Evolutionary conservation across 345 rosid genomes (phyloP).

Genomic region (Salix arbutifolia): DNA sequence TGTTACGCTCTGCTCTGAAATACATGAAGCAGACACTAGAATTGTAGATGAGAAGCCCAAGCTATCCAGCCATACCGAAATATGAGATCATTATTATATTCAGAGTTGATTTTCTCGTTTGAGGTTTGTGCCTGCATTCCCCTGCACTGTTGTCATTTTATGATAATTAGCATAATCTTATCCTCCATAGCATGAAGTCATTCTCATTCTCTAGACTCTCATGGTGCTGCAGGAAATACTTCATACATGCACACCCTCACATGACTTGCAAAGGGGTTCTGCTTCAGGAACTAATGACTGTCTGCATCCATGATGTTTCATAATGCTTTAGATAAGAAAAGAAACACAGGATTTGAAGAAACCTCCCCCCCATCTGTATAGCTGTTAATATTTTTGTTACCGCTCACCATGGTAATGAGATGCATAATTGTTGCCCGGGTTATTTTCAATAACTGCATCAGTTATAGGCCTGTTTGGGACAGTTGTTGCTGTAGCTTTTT

Average conservation of each 20-base stretch:
- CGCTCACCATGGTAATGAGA: background rate
- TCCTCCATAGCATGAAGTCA: background rate
- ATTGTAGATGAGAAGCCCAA: constrained; percentile 21
- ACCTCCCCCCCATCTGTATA: background rate
- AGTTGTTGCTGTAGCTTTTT: too few relatives aligned
- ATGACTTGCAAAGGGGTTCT: constrained; percentile 1
- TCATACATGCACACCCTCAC: background rate
- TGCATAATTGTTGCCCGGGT: background rate
- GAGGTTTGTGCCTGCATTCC: constrained; percentile 24
- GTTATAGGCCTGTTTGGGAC: too few relatives aligned
- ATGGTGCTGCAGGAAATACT: constrained; percentile 18
- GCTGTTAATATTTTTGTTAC: background rate
- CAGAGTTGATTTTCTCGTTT: background rate
- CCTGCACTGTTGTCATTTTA: background rate
- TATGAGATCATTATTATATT: background rate
- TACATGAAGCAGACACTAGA: constrained; percentile 75
- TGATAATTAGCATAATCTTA: background rate
- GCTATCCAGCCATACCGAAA: constrained; percentile 7
- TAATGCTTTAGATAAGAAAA: background rate
- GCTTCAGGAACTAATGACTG: background rate
- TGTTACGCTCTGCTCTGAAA: constrained; percentile 90
- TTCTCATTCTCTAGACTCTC: background rate
- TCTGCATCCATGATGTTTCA: background rate
- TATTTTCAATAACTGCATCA: constrained; percentile 5
- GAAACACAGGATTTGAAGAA: background rate